Evolutionary conservation across 441 rosid species (phyloP), one percentile per base, ranked within the genome.

Genomic region (Pelargonium cotyledonis): DNA sequence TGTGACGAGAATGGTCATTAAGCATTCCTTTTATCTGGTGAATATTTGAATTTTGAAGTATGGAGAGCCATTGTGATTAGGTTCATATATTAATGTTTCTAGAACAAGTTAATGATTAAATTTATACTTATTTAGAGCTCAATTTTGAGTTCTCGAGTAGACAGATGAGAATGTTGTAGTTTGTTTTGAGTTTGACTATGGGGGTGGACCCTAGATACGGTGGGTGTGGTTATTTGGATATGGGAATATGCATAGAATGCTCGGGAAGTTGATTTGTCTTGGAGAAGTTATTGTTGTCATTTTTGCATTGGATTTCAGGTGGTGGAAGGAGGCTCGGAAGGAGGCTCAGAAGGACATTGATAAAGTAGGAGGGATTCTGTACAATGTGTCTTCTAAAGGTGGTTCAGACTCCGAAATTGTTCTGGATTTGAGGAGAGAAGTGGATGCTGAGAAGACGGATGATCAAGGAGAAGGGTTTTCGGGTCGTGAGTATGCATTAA

Each of bases 261-360:
- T 60, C 72, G 70, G 66, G 49, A 63, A 62, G 61, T 41, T 41
- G 23, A 53, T 55, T 67, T 70, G 31, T 41, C 40, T 38, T 5
- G 31, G 31, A 26, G 10, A 43, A 35, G 53, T 29, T 70, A 10
- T 66, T 41, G 67, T 5, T n/a, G 8, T 12, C 14, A 9, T 2
- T 58, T 40, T 5, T 44, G 14, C 40, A 19, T 6, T 57, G 63
- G 19, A 57, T 18, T n/a, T 76, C 77, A 95, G 99, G 86, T 91
- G 99, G 99, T 92, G 97, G 99, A 90, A 81, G 80, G 97, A 21
- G 76, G 89, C 95, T 0, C 82, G 97, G 99, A 90, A 81, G 80
- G 97, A 21, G 76, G 89, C 95, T 0, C 82, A 78, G 31, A 89
- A 77, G 58, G 88, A 83, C 69, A 72, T 87, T n/a, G 84, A 77